Percentiles rank a stretch among this genome's conserved stretches.
Evolutionary conservation across 768 basidiomycete species (phyloP).

Genomic region (Melanogaster broomeanus): DNA sequence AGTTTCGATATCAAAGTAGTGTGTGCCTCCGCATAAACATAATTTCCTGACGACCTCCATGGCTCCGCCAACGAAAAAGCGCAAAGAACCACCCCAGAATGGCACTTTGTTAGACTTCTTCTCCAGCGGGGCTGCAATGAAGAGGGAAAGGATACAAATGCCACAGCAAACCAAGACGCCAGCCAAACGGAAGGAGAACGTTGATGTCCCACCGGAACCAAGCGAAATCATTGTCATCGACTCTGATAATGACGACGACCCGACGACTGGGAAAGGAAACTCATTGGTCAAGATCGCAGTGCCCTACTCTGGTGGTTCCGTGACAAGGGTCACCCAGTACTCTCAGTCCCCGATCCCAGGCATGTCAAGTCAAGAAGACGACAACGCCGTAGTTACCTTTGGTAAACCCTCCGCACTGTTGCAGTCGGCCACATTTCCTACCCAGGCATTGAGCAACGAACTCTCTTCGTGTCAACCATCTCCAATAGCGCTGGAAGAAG

Average conservation of each 20-base stretch:
- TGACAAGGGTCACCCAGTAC: background rate
- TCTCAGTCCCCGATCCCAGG: background rate
- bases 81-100: slow-evolving; percentile 30
- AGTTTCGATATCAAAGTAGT: too few species aligned
- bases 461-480: background rate
- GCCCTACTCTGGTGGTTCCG: background rate
- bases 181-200: slow-evolving; percentile 5
- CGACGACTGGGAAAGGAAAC: background rate
- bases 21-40: too few species aligned
- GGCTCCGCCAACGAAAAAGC: slow-evolving; percentile 39
- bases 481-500: background rate
- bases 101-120: slow-evolving; percentile 53
- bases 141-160: slow-evolving; percentile 18
- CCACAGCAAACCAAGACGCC: slow-evolving; percentile 3
- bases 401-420: slow-evolving; percentile 31
- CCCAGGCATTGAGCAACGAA: background rate
- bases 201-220: slow-evolving; percentile 2
- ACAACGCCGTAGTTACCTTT: slow-evolving; percentile 13
- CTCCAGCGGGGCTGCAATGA: slow-evolving; percentile 19
- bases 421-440: background rate
- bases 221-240: slow-evolving; percentile 62
- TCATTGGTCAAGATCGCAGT: background rate
- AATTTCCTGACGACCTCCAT: too few species aligned
- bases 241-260: slow-evolving; percentile 52
- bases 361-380: background rate